Evolutionary conservation across 352 stramenopile species (phyloP).

Genomic region (Pythium plurisporium): DNA sequence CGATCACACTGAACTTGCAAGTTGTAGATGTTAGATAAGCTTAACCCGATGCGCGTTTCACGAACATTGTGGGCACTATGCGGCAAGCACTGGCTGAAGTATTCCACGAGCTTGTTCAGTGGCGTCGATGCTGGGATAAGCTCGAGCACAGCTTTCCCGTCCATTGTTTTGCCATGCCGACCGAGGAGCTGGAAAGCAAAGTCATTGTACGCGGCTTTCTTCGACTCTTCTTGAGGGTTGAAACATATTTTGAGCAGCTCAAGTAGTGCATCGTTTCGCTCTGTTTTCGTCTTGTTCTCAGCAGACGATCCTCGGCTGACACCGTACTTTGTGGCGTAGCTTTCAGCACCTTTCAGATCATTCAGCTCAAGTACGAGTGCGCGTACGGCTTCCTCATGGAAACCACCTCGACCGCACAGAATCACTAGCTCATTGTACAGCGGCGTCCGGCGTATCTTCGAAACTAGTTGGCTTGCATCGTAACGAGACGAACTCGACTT

Average conservation of each 20-base stretch:
- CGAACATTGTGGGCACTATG: slow-evolving; percentile 80
- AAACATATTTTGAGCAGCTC: slow-evolving; percentile 81
- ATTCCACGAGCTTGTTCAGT: slow-evolving; percentile 78
- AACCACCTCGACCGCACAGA: slow-evolving; percentile 68
- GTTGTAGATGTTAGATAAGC: slow-evolving; percentile 87
- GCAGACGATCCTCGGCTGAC: slow-evolving; percentile 17
- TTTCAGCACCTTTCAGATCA: slow-evolving; percentile 74
- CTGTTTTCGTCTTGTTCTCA: slow-evolving; percentile 45
- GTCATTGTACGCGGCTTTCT: slow-evolving; percentile 75
- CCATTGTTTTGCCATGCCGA: slow-evolving; percentile 74
- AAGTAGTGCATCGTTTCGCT: slow-evolving; percentile 69
- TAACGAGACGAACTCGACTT: slow-evolving; percentile 75
- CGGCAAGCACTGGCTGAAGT: slow-evolving; percentile 75
- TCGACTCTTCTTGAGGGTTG: slow-evolving; percentile 69
- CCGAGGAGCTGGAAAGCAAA: slow-evolving; percentile 73
- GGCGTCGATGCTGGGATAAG: slow-evolving; percentile 67
- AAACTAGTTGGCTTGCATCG: slow-evolving; percentile 61
- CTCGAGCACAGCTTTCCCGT: slow-evolving; percentile 61
- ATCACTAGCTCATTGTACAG: slow-evolving; percentile 87
- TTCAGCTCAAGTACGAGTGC: slow-evolving; percentile 78
- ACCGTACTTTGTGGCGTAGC: slow-evolving; percentile 82
- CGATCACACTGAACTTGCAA: slow-evolving; percentile 85
- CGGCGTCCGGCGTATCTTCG: slow-evolving; percentile 70
- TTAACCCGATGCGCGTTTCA: slow-evolving; percentile 75
- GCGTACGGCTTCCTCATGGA: slow-evolving; percentile 76